Evolutionary conservation across 2,329 filamentous ascomycete species (phyloP), one percentile per base, ranked within the genome.

Genomic region (Lithohypha guttulata): DNA sequence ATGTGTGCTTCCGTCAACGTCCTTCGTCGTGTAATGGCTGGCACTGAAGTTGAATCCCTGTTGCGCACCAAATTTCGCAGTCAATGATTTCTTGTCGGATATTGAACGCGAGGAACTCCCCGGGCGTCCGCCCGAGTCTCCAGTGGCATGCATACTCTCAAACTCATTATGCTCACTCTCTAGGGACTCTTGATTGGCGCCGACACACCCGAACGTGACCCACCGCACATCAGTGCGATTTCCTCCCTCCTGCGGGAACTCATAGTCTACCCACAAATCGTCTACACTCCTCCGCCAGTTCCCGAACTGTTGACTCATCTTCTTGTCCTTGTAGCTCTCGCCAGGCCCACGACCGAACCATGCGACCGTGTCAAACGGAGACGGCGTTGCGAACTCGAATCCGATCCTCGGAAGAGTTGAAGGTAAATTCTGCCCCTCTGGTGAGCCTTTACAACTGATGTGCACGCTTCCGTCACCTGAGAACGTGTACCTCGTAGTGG

Each of bases 251-350:
- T 84, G 79, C 0, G 79, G 79, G 15, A 76, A 74, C 13, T 83
- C 79, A 50, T 81, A 81, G 1, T 64, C 61, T 0, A 68, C 66
- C 51, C 71, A 69, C 18, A 82, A 62, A 0, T 69, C 64, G 1
- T 64, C 60, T 20, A 50, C 36, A 3, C n/a, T 40, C 11, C 15
- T 18, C 1, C 77, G 58, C 1, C 64, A 75, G 27, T 73, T 60
- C 1, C 70, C 76, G 0, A 75, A 51, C 2, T 59, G 61, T 48
- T 79, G 74, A 1, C 73, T 69, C 9, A 62, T 51, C 42, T 81
- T 80, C 59, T 75, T 79, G 59, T 84, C 80, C 11, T 62, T 60
- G 60, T 83, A 84, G 8, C 67, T 72, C 55, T 82, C 77, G 2
- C 74, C 74, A 0, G 76, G 75, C 0, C 80, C 78, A 4, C 70